These are phyloP conservation scores for Helicocarpus griseus DNA, from an alignment of 2,329 filamentous ascomycete species.

Conservation along the genomic window DNA sequence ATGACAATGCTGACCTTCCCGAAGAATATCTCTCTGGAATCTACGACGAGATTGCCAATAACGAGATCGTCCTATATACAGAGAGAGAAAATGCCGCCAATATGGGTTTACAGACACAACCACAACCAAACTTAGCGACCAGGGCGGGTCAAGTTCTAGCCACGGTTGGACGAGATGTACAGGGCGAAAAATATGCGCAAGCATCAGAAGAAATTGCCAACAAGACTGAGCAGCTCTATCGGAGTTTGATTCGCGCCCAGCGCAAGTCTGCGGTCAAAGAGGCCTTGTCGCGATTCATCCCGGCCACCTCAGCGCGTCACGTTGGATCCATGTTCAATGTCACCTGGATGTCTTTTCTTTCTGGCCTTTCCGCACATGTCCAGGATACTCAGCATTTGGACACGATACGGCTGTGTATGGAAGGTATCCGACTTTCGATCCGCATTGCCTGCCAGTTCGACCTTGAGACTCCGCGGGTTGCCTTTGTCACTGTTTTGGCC, in stretches of 20 bases:
- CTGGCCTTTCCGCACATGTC: conserved; percentile 82
- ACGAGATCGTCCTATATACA: conserved; percentile 91
- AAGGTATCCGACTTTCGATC: conserved; percentile 89
- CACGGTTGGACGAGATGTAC: conserved; percentile 82
- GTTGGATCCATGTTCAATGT: conserved; percentile 98
- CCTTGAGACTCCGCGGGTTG: conserved; percentile 82
- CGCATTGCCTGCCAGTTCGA: conserved; percentile 91
- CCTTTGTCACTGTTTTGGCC: conserved; percentile 85
- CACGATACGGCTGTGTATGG: conserved; percentile 83
- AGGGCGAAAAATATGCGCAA: conserved; percentile 85
- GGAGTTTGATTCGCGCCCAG: conserved; percentile 83
- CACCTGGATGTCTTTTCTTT: conserved; percentile 98
- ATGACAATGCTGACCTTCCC: conserved; percentile 87
- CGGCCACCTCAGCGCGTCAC: conserved; percentile 86
- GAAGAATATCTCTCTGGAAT: conserved; percentile 84
- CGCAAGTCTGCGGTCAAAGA: conserved; percentile 64
- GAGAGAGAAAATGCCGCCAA: conserved; percentile 85
- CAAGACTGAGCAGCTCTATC: conserved; percentile 77
- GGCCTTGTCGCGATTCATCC: conserved; percentile 67
- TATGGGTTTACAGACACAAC: conserved; percentile 53
- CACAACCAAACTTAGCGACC: conserved; percentile 61
- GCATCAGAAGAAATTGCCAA: conserved; percentile 90
- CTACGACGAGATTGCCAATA: conserved; percentile 80
- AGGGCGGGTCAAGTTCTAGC: conserved; percentile 81
- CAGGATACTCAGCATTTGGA: conserved; percentile 90